Percentiles rank a stretch among this genome's conserved stretches.
Conservation (phyloP, 148 eudicot species). For the Rheum nobile region DNA sequence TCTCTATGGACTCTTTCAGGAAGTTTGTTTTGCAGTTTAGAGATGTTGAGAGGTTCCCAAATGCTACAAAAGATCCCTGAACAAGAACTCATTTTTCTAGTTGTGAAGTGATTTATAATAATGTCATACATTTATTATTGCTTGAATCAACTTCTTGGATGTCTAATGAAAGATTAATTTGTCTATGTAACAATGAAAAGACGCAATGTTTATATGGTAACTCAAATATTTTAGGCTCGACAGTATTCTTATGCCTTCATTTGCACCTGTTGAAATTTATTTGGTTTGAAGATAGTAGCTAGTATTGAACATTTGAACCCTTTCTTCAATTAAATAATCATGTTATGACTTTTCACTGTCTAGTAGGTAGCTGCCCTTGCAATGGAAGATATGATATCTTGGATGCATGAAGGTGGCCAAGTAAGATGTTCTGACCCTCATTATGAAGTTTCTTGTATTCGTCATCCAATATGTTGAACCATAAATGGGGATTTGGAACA, state of each 20-base stretch:
- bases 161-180: not conserved
- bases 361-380: constrained; percentile 98
- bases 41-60: not conserved
- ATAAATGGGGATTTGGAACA: constrained; percentile 33
- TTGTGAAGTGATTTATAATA: not conserved
- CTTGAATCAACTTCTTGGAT: not conserved
- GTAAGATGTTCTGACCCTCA: constrained; percentile 29
- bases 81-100: not conserved
- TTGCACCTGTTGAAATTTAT: not conserved
- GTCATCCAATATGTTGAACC: not conserved
- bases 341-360: constrained; percentile 12
- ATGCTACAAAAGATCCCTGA: not conserved
- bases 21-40: not conserved
- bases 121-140: not conserved
- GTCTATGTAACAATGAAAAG: not conserved
- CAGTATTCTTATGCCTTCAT: not conserved
- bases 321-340: constrained; percentile 2
- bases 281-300: not conserved
- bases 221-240: not conserved
- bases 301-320: not conserved
- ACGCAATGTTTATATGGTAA: not conserved
- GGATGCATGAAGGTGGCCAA: constrained; percentile 99
- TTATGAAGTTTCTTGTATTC: constrained; percentile 4
- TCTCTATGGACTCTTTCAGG: not conserved
- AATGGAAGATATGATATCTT: constrained; percentile 98